Evolutionary conservation across 768 basidiomycete genomes (phyloP).

Genomic region (Suillus alpinus): DNA sequence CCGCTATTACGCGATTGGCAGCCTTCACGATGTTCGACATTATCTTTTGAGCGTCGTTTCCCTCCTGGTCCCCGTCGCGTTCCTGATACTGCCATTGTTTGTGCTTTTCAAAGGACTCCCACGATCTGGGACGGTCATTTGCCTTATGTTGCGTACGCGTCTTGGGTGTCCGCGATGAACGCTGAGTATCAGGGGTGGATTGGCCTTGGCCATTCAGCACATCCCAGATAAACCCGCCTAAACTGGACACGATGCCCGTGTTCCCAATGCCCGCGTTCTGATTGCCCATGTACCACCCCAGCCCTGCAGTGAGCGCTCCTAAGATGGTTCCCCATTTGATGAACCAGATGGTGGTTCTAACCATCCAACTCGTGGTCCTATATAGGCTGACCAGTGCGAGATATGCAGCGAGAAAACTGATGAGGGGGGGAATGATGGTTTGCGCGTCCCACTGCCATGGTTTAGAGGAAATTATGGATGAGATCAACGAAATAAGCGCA

Average conservation of each 20-base stretch:
- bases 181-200: constrained; percentile 26
- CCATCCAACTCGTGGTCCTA: constrained; percentile 73
- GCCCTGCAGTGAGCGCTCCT: constrained; percentile 47
- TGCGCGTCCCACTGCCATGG: constrained; percentile 67
- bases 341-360: constrained; percentile 65
- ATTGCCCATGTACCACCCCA: constrained; percentile 53
- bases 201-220: constrained; percentile 38
- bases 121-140: constrained; percentile 43
- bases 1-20: constrained; percentile 29
- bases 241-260: constrained; percentile 33
- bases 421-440: constrained; percentile 67
- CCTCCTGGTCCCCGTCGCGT: constrained; percentile 17
- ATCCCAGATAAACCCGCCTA: constrained; percentile 43
- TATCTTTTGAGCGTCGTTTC: constrained; percentile 41
- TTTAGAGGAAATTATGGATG: constrained; percentile 46
- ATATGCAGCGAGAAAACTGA: constrained; percentile 71
- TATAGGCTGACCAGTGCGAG: constrained; percentile 75
- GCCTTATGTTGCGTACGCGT: constrained; percentile 15
- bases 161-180: constrained; percentile 12
- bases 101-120: constrained; percentile 67
- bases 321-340: constrained; percentile 76
- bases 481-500: constrained; percentile 46
- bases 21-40: constrained; percentile 42
- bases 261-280: constrained; percentile 32
- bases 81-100: constrained; percentile 54